Conservation (phyloP, 2,329 filamentous ascomycete genomes). For the Hypocreales sp. region DNA sequence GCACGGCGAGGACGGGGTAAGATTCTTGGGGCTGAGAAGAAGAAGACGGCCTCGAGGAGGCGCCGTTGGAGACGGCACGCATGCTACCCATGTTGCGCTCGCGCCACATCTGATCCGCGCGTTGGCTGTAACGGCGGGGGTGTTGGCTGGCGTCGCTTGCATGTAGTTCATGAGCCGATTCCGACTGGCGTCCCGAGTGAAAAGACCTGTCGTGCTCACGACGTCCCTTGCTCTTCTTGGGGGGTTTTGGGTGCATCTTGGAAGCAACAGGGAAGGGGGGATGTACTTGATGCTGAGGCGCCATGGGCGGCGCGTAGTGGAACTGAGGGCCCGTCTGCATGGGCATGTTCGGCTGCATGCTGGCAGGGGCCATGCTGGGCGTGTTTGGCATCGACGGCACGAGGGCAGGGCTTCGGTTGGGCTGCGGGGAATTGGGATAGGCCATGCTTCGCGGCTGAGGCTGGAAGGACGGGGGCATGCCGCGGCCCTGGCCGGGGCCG, state of each 20-base stretch:
- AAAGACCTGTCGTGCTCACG: conserved; percentile 31
- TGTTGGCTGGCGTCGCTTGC: conserved; percentile 19
- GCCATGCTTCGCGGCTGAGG: conserved; percentile 29
- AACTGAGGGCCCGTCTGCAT: conserved; percentile 49
- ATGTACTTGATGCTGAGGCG: conserved; percentile 44
- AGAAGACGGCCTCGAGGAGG: conserved; percentile 4
- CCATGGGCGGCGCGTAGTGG: conserved; percentile 43
- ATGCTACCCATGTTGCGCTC: conserved; percentile 9
- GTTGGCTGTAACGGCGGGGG: conserved; percentile 29
- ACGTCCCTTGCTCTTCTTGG: conserved; percentile 29
- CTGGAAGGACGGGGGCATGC: conserved; percentile 32
- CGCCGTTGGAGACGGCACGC: conserved; percentile 7
- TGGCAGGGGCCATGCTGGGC: conserved; percentile 49
- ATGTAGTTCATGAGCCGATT: conserved; percentile 19
- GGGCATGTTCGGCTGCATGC: conserved; percentile 40
- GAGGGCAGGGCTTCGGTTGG: conserved; percentile 50
- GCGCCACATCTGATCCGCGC: conserved; percentile 20
- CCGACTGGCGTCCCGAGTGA: conserved; percentile 20
- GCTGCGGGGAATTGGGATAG: conserved; percentile 47
- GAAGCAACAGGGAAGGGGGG: conserved; percentile 22
- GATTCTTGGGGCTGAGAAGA: conserved; percentile 4
- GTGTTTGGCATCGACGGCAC: conserved; percentile 51
- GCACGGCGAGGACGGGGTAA: conserved; percentile 2
- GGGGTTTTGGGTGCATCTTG: conserved; percentile 21
- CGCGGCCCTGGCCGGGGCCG: conserved; percentile 31